Percentiles rank a stretch among this genome's conserved stretches.
Conservation (phyloP, 192 early-diverging fungal species). For the Phycomyces nitens region DNA sequence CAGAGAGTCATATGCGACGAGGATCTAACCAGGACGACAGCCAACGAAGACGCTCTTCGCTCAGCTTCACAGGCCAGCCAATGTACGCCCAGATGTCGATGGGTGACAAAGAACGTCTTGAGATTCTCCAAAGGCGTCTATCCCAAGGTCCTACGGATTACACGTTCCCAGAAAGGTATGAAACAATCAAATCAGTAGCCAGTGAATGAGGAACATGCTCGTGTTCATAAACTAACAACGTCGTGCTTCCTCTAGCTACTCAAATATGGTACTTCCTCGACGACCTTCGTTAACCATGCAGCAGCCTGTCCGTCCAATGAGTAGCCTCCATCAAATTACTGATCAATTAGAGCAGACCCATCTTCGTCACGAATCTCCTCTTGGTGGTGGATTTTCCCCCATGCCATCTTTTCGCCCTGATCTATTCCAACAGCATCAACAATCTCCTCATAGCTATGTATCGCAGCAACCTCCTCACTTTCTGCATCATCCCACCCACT, state of each 20-base stretch:
- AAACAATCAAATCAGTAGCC: too few relatives aligned
- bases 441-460: neutral
- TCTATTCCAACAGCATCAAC: constrained; percentile 1
- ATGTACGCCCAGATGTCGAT: constrained; percentile 23
- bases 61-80: constrained; percentile 4
- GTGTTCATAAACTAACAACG: neutral
- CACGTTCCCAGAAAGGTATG: constrained; percentile 17
- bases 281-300: constrained; percentile 12
- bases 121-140: constrained; percentile 55
- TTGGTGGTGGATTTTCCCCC: constrained; percentile 2
- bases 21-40: constrained; percentile 44
- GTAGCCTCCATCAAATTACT: constrained; percentile 58
- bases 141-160: constrained; percentile 46
- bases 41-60: constrained; percentile 23
- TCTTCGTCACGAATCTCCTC: constrained; percentile 25
- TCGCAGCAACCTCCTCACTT: neutral
- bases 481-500: constrained; percentile 8
- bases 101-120: constrained; percentile 44
- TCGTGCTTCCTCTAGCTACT: neutral
- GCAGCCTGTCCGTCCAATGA: constrained; percentile 34
- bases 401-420: constrained; percentile 6
- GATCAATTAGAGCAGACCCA: constrained; percentile 33
- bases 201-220: too few relatives aligned
- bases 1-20: constrained; percentile 34
- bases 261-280: neutral